Evolutionary conservation across 306 rosid species (phyloP), one percentile per base, ranked within the genome.

Genomic region (Vigna trinervia): DNA sequence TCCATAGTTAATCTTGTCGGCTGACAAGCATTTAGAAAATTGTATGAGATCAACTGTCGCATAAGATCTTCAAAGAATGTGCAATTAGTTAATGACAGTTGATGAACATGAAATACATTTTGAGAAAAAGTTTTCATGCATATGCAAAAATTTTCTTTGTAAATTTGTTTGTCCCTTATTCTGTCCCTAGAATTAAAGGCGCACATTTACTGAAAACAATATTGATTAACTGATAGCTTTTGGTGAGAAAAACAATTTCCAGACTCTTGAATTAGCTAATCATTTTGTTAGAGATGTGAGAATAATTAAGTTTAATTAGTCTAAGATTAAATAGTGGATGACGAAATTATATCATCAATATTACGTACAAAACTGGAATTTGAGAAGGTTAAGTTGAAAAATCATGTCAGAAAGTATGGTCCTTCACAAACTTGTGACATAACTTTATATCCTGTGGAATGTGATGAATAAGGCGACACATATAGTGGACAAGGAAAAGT

Each of bases 331-430:
- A 43, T 63, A 46, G 12, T 15, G 57, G 59, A 58, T 83, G 79
- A 76, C 76, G 82, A 67, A 32, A 59, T 77, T 59, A 46, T 81
- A 68, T 54, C 80, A 66, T 84, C 87, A 67, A 59, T 52, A 67
- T 67, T 77, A 80, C 84, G 79, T 41, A 13, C 17, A 43, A 13
- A 62, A 50, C 56, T 50, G 12, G 8, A 58, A 62, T 52, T 74
- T 5, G 41, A 41, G 45, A 36, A 15, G 9, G 26, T 36, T 63
- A 38, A 63, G 69, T 51, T 52, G 56, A 72, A 81, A 72, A 77
- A 26, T 82, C 72, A 28, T 53, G 65, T 69, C 5, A 71, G 61
- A 64, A 78, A 60, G 41, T 34, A 30, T 69, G 34, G 70, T 74
- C 69, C 62, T 50, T 72, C 6, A 22, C 19, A 56, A 14, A 38